Base-by-base conservation (phyloP, 108 stramenopile species). In the Conticribra weissflogii region DNA sequence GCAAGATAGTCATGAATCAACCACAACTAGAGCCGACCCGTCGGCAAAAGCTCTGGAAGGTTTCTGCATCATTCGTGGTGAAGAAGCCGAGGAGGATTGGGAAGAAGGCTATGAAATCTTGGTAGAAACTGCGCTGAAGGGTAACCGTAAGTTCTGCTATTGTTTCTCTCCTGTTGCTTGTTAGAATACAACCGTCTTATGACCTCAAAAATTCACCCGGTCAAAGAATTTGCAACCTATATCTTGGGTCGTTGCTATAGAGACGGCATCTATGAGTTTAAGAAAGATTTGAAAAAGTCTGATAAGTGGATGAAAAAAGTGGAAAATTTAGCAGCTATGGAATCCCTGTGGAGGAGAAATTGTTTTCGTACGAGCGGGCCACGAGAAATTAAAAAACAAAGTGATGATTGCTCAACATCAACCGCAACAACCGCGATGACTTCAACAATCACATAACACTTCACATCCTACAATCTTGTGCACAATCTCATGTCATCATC, bases 181-280 rank as follows among this genome's bases (percentile, higher is more conserved):
- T n/a, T 1, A 24, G 12, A 18, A 31, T 29, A 27, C 4, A 52
- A 52, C 19, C n/a, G 3, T 54, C 32, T 54, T 24, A 29, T 16
- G 28, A 21, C 49, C 32, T 17, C 49, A 19, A 15, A 45, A 28
- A 63, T 45, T n/a, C n/a, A n/a, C n/a, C n/a, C n/a, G n/a, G n/a
- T n/a, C n/a, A n/a, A n/a, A 64, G 63, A 74, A 33, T 59, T 74
- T 59, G 73, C 73, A 25, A 56, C 64, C 0, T 41, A 51, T 36
- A 52, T 49, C 1, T 50, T 74, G 15, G 73, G 73, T 21, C 32
- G 41, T 54, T 74, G 63, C 30, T 74, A 66, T 32, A 3, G 24
- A 41, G 19, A 36, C 46, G 64, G 64, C 23, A 15, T 32, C 2
- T 33, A 52, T 30, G 73, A 64, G 5, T 74, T 74, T 44, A 74